These are phyloP conservation scores for Capronia epimyces DNA, from an alignment of 2,329 filamentous ascomycete genomes.

Conservation along the genomic window DNA sequence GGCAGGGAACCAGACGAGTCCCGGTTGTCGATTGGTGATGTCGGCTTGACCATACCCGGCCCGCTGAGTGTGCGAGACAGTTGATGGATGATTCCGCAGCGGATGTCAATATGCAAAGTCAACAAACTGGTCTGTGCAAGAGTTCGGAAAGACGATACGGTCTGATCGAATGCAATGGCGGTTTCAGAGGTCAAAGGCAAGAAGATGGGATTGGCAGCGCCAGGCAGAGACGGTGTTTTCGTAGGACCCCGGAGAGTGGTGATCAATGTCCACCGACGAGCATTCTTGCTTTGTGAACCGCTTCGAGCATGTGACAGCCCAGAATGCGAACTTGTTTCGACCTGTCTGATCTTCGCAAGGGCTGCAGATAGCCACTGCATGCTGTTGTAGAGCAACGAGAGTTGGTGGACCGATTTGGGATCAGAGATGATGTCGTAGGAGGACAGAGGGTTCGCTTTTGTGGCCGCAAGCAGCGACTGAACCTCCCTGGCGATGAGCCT, in stretches of 20 bases:
- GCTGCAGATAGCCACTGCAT: slow-evolving; percentile 96
- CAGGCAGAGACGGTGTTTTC: slow-evolving; percentile 9
- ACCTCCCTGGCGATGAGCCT: slow-evolving; percentile 60
- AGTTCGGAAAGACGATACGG: slow-evolving; percentile 74
- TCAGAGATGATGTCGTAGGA: slow-evolving; percentile 83
- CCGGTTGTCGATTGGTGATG: slow-evolving; percentile 32
- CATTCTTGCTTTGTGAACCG: slow-evolving; percentile 42
- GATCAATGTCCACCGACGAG: slow-evolving; percentile 77
- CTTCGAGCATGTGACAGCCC: slow-evolving; percentile 41
- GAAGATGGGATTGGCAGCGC: slow-evolving; percentile 56
- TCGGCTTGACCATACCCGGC: slow-evolving; percentile 35
- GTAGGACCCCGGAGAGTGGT: slow-evolving; percentile 49
- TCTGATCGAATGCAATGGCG: slow-evolving; percentile 79
- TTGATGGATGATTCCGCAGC: slow-evolving; percentile 78
- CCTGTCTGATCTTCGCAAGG: slow-evolving; percentile 72
- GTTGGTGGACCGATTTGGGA: slow-evolving; percentile 72
- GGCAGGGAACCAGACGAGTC: slow-evolving; percentile 46
- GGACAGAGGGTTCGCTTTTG: slow-evolving; percentile 58
- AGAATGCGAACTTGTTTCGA: slow-evolving; percentile 63
- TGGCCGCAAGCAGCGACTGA: slow-evolving; percentile 47
- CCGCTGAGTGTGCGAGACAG: slow-evolving; percentile 60
- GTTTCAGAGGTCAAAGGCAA: slow-evolving; percentile 84
- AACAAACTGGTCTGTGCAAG: slow-evolving; percentile 73
- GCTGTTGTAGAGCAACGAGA: slow-evolving; percentile 89
- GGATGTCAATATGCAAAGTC: slow-evolving; percentile 81